A percentile compares a stretch with the other conserved stretches of the same genome.
Conservation (phyloP, 331 rosid species). For the Erythrophleum ivorense region DNA sequence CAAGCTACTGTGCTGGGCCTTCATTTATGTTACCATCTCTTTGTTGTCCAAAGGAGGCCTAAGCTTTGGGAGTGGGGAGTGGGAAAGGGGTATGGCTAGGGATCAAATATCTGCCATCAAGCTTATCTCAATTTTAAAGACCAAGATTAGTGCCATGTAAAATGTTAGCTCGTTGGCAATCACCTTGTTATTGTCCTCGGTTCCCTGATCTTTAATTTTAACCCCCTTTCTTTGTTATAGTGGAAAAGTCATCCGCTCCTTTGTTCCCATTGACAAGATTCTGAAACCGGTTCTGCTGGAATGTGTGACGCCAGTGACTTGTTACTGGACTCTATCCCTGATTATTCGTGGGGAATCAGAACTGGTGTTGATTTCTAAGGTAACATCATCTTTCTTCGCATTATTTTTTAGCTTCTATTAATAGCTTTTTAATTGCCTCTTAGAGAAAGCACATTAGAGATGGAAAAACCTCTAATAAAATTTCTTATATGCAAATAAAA, state of each 20-base stretch:
- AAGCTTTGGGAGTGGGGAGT: not conserved
- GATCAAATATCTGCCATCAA: no score
- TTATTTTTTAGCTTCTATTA: not conserved
- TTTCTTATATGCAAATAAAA: not conserved
- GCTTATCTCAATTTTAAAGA: no score
- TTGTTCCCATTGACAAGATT: constrained; percentile 82
- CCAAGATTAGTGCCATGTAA: not conserved
- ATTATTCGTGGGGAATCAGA: constrained; percentile 68
- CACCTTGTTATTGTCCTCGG: not conserved
- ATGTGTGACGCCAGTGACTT: constrained; percentile 88
- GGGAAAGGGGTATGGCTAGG: not conserved
- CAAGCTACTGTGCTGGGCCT: constrained; percentile 28
- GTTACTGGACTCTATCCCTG: constrained; percentile 86
- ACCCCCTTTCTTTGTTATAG: constrained; percentile 41
- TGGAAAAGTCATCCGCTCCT: constrained; percentile 69
- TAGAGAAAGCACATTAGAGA: not conserved
- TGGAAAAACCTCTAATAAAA: not conserved
- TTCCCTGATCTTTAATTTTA: not conserved
- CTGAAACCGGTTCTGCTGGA: constrained; percentile 79
- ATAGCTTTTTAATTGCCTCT: not conserved
- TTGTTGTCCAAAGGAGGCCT: not conserved
- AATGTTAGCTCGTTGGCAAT: not conserved
- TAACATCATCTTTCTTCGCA: constrained; percentile 30
- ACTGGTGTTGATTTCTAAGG: constrained; percentile 76
- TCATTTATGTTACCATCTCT: not conserved